Conservation (phyloP, 1,284 basidiomycete genomes). For the Sanghuangporus weigelae region DNA sequence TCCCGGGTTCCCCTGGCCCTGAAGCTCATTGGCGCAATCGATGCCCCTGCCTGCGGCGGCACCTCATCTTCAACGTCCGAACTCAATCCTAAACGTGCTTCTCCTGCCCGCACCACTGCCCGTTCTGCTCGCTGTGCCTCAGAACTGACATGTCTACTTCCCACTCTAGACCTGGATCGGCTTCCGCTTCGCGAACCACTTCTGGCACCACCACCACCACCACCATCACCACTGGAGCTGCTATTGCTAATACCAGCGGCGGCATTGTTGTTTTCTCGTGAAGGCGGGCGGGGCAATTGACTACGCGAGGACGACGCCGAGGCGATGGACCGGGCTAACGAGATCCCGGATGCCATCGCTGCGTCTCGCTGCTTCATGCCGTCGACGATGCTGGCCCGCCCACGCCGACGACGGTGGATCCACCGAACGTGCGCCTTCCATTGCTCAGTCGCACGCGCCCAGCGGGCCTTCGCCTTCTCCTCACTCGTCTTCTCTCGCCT, state of each 20-base stretch:
- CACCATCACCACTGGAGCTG: not conserved
- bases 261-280: not conserved
- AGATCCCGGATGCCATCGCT: slow-evolving; percentile 6
- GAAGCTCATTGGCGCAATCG: not conserved
- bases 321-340: not conserved
- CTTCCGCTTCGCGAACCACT: not conserved
- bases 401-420: slow-evolving; percentile 47
- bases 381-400: slow-evolving; percentile 5
- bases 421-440: slow-evolving; percentile 59
- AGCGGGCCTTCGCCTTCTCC: slow-evolving; percentile 42
- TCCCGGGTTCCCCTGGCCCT: not conserved
- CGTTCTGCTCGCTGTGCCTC: not conserved
- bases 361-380: slow-evolving; percentile 1
- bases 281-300: not conserved
- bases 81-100: not conserved
- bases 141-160: not conserved
- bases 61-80: not conserved
- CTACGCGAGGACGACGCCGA: not conserved
- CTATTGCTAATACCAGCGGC: not conserved
- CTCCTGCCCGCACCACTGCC: not conserved
- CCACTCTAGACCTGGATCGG: not conserved
- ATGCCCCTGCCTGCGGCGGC: not conserved
- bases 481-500: slow-evolving; percentile 21
- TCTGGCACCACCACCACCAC: not conserved
- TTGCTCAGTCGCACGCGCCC: slow-evolving; percentile 54